Base-by-base conservation (phyloP, 306 rosid genomes). In the Calophaca sinica region DNA sequence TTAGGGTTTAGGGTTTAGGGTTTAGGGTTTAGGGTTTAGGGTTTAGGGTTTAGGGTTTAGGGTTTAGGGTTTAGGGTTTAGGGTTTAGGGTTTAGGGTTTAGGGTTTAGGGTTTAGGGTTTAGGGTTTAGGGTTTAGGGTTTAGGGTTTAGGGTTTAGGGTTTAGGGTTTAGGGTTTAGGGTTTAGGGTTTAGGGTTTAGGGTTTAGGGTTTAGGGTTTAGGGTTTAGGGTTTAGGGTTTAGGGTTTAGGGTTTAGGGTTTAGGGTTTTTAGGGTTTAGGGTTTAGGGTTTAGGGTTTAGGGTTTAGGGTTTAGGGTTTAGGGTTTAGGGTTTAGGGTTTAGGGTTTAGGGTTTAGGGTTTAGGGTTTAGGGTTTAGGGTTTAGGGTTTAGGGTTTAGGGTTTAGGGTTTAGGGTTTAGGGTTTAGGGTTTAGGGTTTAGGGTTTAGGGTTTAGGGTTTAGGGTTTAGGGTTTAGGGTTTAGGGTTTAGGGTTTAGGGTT, bases 1-100 rank as follows among this genome's bases (percentile, higher is more conserved):
- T 53, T 53, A 5, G 29, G 59, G 59, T 53, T 53, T 52, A 13
- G 59, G 59, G 32, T 53, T 15, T 53, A 13, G 32, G 32, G 32
- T 53, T 15, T 14, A 1, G 31, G 32, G 59, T 53, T 13, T 53
- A 53, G 29, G 7, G 59, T 52, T 52, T 52, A 14, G 7, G 59
- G 59, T 52, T 52, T 52, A 13, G 31, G 59, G 59, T 52, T 52
- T 52, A 13, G 59, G 59, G 59, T 52, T 52, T n/a, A n/a, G n/a
- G n/a, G n/a, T 52, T 52, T 52, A 3, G 59, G 29, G 59, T 13
- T 52, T 45, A 7, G 11, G 11, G 50, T 45, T 45, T 45, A 45
- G 11, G 50, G 50, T 5, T 45, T 7, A 45, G 50, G 50, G 50
- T 45, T 45, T 52, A 13, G 59, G 29, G 29, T 52, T 52, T 52